phyloP scores from a whole-genome alignment of 139 green algal species.

The Picochlorum costavermella region DNA sequence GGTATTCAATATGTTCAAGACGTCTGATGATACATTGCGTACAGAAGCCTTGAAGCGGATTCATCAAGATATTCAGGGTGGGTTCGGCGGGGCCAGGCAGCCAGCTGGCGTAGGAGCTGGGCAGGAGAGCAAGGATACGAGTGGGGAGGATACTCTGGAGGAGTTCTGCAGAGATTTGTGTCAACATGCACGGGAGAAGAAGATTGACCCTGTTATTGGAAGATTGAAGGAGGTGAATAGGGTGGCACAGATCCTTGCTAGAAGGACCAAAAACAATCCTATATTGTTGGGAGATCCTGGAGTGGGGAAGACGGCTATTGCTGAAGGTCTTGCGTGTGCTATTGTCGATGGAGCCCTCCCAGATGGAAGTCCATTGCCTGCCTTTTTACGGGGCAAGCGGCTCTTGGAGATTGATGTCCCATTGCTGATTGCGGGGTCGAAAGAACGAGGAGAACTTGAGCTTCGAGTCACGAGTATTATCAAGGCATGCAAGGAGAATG shows the following conservation, averaged over 20 bases:
- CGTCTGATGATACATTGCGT: conserved; percentile 44
- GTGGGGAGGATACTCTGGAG: conserved; percentile 49
- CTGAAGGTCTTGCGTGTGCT: conserved; percentile 79
- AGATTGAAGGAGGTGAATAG: conserved; percentile 77
- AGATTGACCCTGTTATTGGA: conserved; percentile 90
- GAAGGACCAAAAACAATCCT: conserved; percentile 88
- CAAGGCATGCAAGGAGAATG: conserved; percentile 51
- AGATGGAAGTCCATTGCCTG: conserved; percentile 62
- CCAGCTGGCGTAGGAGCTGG: too few species aligned
- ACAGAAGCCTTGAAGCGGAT: conserved; percentile 43
- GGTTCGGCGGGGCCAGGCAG: conserved; percentile 6
- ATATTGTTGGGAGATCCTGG: conserved; percentile 95
- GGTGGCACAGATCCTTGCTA: conserved; percentile 85
- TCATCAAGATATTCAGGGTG: conserved; percentile 47
- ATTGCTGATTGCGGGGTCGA: conserved; percentile 81
- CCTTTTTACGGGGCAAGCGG: conserved; percentile 80
- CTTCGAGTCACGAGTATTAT: conserved; percentile 83
- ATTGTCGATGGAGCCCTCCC: conserved; percentile 50
- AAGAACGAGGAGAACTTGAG: conserved; percentile 97
- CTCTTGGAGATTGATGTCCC: conserved; percentile 89
- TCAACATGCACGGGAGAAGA: conserved; percentile 47
- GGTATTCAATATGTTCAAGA: conserved; percentile 27
- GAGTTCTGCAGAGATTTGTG: conserved; percentile 89
- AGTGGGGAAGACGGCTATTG: conserved; percentile 84
- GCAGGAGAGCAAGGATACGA: background rate